Percentiles rank a stretch among this genome's conserved stretches.
Conservation (phyloP, 345 rosid species). For the Boechera divaricarpa region DNA sequence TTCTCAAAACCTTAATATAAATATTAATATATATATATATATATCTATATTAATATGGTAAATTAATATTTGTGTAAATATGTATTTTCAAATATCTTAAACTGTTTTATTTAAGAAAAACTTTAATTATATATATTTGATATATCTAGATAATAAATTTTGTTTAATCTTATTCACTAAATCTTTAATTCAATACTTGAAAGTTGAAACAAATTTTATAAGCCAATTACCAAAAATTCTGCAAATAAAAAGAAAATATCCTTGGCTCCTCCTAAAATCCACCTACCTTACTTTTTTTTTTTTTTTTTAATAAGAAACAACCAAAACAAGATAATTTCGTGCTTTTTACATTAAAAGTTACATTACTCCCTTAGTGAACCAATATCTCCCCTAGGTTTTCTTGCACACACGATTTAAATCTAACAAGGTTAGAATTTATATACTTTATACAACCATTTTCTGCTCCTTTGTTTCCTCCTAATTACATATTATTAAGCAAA, state of each 20-base stretch:
- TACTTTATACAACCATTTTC: not conserved
- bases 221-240: constrained; percentile 9
- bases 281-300: constrained; percentile 22
- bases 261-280: constrained; percentile 26
- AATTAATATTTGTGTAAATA: not conserved
- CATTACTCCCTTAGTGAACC: not conserved
- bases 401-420: constrained; percentile 1
- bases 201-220: not conserved
- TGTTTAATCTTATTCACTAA: not conserved
- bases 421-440: not conserved
- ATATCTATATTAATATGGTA: not conserved
- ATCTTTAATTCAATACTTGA: not conserved
- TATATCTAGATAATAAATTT: not conserved
- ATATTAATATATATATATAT: not conserved
- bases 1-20: too few species aligned
- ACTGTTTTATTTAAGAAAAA: not conserved
- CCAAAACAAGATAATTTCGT: not conserved
- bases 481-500: constrained; percentile 6
- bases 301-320: constrained; percentile 4
- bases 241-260: constrained; percentile 6
- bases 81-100: not conserved
- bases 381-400: constrained; percentile 17
- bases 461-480: constrained; percentile 7
- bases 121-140: not conserved
- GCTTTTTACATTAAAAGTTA: not conserved